phyloP scores from a whole-genome alignment of 1,139 yeast genomes.

The Groenewaldozyma auringiensis region DNA sequence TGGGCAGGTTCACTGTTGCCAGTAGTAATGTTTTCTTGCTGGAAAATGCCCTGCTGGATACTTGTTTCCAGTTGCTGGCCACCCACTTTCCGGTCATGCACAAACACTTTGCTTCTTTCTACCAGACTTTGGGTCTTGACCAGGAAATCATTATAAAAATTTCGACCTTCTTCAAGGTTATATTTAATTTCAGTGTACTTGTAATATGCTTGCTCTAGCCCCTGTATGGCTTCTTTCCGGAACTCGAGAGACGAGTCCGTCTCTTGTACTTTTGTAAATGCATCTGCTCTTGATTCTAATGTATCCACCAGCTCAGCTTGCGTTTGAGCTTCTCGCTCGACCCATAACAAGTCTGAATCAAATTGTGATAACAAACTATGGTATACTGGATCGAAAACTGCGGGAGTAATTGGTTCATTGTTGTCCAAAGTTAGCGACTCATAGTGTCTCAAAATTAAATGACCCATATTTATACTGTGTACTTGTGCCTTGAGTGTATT shows the following conservation, averaged over 20 bases:
- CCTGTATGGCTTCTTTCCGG: constrained; percentile 47
- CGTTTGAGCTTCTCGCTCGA: constrained; percentile 34
- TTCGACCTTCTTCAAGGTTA: constrained; percentile 61
- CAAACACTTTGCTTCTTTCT: constrained; percentile 46
- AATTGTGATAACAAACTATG: constrained; percentile 29
- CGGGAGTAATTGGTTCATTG: constrained; percentile 20
- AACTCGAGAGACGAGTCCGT: constrained; percentile 30
- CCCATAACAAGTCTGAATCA: constrained; percentile 35
- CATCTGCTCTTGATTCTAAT: constrained; percentile 37
- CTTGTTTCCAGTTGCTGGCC: constrained; percentile 43
- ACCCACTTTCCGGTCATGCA: constrained; percentile 46
- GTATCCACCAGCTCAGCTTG: constrained; percentile 41
- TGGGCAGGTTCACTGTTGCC: no score
- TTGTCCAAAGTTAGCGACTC: constrained; percentile 6
- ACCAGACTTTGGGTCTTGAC: constrained; percentile 43
- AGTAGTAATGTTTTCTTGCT: neutral
- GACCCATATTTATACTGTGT: constrained; percentile 25
- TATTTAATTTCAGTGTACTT: constrained; percentile 49
- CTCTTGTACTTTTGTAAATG: constrained; percentile 30
- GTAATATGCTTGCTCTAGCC: constrained; percentile 46
- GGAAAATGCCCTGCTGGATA: neutral
- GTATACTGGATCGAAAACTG: constrained; percentile 28
- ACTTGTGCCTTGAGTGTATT: constrained; percentile 23
- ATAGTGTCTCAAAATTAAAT: constrained; percentile 21
- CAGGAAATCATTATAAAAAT: constrained; percentile 60